Evolutionary conservation across 2,329 filamentous ascomycete species (phyloP).

Genomic region (Alternaria brassicicola): DNA sequence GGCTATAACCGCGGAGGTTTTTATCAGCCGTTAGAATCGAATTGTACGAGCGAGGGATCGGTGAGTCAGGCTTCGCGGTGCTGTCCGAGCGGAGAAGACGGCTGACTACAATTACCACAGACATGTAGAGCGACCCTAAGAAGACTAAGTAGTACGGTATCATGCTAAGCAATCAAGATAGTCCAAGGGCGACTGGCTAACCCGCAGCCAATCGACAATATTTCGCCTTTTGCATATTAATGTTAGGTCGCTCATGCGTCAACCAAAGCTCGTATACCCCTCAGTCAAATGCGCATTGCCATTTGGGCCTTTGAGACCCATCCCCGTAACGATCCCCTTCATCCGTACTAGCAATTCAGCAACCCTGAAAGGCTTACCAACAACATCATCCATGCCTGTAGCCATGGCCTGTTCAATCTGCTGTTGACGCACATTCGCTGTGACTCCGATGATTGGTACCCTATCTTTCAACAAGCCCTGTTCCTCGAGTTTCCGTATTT

Average conservation of each 20-base stretch:
- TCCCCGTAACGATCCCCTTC: conserved; percentile 17
- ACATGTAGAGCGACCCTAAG: background rate
- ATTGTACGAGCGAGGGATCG: background rate
- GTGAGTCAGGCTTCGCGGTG: background rate
- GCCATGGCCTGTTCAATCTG: conserved; percentile 37
- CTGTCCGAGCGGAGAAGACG: background rate
- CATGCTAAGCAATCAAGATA: background rate
- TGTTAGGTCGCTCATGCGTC: background rate
- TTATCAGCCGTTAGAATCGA: background rate
- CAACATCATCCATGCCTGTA: conserved; percentile 59
- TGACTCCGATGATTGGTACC: conserved; percentile 44
- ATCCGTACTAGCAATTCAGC: conserved; percentile 33
- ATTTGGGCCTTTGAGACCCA: background rate
- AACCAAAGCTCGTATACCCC: background rate
- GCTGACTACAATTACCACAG: background rate
- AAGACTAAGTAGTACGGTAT: background rate
- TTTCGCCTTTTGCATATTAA: background rate
- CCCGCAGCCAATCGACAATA: background rate
- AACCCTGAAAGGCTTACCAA: conserved; percentile 73
- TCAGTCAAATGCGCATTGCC: background rate
- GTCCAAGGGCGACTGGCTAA: background rate
- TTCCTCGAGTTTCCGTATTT: conserved; percentile 36
- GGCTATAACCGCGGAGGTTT: background rate
- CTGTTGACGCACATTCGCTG: conserved; percentile 43
- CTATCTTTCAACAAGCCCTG: conserved; percentile 25